Base-by-base conservation (phyloP, 1,284 basidiomycete genomes). In the Heterobasidion parviporum region DNA sequence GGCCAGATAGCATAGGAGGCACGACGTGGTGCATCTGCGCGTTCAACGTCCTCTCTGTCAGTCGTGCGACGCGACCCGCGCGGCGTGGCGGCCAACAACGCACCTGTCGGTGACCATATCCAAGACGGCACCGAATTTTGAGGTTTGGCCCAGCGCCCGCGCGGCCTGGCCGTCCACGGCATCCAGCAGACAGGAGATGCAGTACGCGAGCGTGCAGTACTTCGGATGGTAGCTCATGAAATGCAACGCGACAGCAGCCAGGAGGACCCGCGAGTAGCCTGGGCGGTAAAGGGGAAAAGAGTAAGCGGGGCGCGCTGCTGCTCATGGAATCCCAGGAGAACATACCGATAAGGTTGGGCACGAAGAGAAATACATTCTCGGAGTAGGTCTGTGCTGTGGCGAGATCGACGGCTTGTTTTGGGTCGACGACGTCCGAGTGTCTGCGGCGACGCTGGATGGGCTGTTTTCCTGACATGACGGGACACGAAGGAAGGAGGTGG, bases 101-200 rank as follows among this genome's bases (percentile, higher is more conserved):
- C 60, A 96, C 92, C 96, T 80, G 71, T 99, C 96, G n/a, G 97
- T 99, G 55, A 99, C 96, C 97, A 99, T 99, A 72, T 99, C 97
- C 64, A 99, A 75, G 44, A 99, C 96, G 4, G 94, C 95, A 44
- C 97, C 97, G 70, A 99, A 98, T 73, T 96, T 96, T 57, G 91
- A 94, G 16, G 92, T 86, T 72, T 99, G 96, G 7, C 85, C 85
- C 38, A 98, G 74, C 2, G 83, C 82, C 56, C 97, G 81, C n/a
- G 97, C 97, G 5, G 91, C 95, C 68, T 89, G 86, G 2, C 97
- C 97, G 65, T 99, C 97, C 50, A 95, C 89, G 15, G 93, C 97
- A 68, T 99, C 97, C 60, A 99, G 78, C 45, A 99, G 78, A 68
- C 91, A 94, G n/a, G 94, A 97, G 56, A 98, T 73, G 60, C 85